Evolutionary conservation across 2,329 filamentous ascomycete genomes (phyloP).

Genomic region (Aspergillus sp.): DNA sequence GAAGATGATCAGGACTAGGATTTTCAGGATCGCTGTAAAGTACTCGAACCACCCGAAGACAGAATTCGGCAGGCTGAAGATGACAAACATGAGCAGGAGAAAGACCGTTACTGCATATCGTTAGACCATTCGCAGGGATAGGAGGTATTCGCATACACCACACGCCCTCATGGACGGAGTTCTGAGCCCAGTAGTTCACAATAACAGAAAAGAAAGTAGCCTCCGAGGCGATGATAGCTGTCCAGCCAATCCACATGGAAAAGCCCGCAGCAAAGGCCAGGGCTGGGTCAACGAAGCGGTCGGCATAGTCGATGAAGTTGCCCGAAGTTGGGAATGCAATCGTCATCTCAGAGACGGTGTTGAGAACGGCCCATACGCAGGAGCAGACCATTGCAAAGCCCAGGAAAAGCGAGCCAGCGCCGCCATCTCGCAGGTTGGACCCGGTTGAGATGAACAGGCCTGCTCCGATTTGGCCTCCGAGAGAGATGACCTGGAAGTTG

Average conservation of each 20-base stretch:
- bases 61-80: background rate
- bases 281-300: slow-evolving; percentile 12
- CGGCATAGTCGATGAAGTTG: slow-evolving; percentile 10
- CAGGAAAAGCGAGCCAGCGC: slow-evolving; percentile 32
- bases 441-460: slow-evolving; percentile 22
- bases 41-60: slow-evolving; percentile 7
- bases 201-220: background rate
- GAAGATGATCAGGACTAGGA: slow-evolving; percentile 3
- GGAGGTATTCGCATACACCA: background rate
- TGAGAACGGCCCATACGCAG: slow-evolving; percentile 33
- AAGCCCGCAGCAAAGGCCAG: slow-evolving; percentile 7
- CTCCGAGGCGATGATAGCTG: slow-evolving; percentile 3
- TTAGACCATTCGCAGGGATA: background rate
- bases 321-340: slow-evolving; percentile 27
- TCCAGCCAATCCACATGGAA: slow-evolving; percentile 6
- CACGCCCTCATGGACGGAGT: background rate
- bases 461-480: slow-evolving; percentile 14
- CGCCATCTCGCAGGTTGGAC: slow-evolving; percentile 29
- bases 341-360: slow-evolving; percentile 38
- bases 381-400: slow-evolving; percentile 31
- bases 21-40: slow-evolving; percentile 1
- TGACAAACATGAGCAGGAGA: background rate
- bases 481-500: slow-evolving; percentile 1
- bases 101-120: slow-evolving; percentile 1
- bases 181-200: slow-evolving; percentile 3